Conservation (phyloP, 257 asterid species). For the Oldenlandia corymbosa region DNA sequence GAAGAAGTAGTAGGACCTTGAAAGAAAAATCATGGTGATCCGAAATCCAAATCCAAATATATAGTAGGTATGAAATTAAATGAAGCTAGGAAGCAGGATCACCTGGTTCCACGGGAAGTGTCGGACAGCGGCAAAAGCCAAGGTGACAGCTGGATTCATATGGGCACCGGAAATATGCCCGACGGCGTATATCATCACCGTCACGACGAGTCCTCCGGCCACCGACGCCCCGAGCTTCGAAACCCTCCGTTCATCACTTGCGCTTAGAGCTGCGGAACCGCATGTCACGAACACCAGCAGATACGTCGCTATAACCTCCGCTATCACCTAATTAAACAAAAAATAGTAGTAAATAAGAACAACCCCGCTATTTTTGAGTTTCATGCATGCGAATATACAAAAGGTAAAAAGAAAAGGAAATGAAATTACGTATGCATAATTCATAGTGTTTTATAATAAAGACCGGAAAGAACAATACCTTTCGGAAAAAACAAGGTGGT, state of each 20-base stretch:
- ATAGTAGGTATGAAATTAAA: not conserved
- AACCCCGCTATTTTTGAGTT: too few relatives aligned
- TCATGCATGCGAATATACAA: too few relatives aligned
- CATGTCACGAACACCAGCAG: conserved; percentile 76
- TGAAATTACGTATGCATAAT: too few relatives aligned
- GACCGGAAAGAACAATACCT: conserved; percentile 4
- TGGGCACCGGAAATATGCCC: conserved; percentile 95
- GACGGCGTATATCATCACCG: conserved; percentile 86
- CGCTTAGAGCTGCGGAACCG: conserved; percentile 69
- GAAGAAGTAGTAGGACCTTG: too few relatives aligned
- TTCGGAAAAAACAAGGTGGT: conserved; percentile 39
- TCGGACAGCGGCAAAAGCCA: conserved; percentile 69
- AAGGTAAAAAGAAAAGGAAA: too few relatives aligned
- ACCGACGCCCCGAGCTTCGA: conserved; percentile 74
- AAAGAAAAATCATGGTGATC: too few relatives aligned
- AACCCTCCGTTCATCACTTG: conserved; percentile 42
- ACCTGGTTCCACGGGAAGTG: conserved; percentile 91
- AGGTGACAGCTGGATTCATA: conserved; percentile 89
- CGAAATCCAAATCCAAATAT: not conserved
- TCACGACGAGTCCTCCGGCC: conserved; percentile 81
- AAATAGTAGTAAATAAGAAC: too few relatives aligned
- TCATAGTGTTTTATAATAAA: too few relatives aligned
- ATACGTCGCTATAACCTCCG: conserved; percentile 64
- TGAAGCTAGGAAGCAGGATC: not conserved
- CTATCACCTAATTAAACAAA: conserved; percentile 38